Conservation (phyloP, 2,329 filamentous ascomycete genomes). For the Aulographum hederae region DNA sequence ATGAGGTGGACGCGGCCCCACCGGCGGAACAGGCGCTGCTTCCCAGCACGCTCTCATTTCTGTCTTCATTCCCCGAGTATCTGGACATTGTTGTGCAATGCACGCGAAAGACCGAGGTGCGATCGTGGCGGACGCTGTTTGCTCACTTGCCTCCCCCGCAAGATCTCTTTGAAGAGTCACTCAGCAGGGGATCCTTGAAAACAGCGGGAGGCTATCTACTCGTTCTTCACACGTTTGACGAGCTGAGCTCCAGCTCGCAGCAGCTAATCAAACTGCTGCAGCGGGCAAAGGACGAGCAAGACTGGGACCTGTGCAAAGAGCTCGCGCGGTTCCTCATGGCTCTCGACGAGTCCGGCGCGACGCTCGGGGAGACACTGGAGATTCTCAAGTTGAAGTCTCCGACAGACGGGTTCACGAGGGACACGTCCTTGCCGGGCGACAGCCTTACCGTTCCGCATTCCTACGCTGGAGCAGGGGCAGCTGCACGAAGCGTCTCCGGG, state of each 20-base stretch:
- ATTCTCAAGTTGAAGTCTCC: constrained; percentile 19
- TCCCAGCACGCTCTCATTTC: constrained; percentile 32
- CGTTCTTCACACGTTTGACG: constrained; percentile 66
- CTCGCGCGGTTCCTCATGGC: constrained; percentile 88
- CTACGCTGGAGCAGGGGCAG: not conserved
- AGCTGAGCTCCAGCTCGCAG: constrained; percentile 43
- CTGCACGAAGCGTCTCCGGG: not conserved
- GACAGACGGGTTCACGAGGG: constrained; percentile 8
- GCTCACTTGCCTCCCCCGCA: constrained; percentile 76
- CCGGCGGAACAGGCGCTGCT: constrained; percentile 22
- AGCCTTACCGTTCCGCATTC: not conserved
- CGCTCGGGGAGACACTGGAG: constrained; percentile 53
- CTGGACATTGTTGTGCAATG: constrained; percentile 93
- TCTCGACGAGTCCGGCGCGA: constrained; percentile 71
- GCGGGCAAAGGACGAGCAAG: constrained; percentile 63
- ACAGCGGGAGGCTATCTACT: constrained; percentile 95
- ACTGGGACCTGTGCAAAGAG: constrained; percentile 94
- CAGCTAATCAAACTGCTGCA: constrained; percentile 67
- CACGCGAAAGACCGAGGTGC: constrained; percentile 88
- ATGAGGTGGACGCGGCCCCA: constrained; percentile 54
- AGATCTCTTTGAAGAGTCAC: constrained; percentile 81
- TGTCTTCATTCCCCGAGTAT: constrained; percentile 50
- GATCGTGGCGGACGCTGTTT: constrained; percentile 90
- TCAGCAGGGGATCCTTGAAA: constrained; percentile 71
- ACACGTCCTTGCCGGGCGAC: not conserved